Evolutionary conservation across 2,329 filamentous ascomycete genomes (phyloP).

Genomic region (Fusarium dimerum): DNA sequence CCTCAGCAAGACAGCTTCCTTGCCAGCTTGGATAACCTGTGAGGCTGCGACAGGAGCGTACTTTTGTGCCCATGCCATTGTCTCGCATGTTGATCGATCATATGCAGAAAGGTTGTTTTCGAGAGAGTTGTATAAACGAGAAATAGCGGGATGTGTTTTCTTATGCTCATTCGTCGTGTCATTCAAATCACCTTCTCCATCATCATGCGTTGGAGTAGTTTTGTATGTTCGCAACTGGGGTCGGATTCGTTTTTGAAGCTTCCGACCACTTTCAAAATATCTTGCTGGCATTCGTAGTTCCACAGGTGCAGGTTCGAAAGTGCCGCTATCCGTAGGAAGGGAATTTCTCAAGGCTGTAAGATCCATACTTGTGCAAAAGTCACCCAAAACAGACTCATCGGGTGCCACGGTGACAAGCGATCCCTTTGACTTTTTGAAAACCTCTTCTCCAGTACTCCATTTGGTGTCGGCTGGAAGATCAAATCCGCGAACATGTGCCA

Average conservation of each 20-base stretch:
- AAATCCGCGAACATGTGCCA: conserved; percentile 61
- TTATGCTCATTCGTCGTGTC: conserved; percentile 7
- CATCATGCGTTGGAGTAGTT: conserved; percentile 11
- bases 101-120: conserved; percentile 70
- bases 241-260: conserved; percentile 51
- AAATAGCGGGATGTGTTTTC: conserved; percentile 58
- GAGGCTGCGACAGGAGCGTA: conserved; percentile 71
- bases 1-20: conserved; percentile 69
- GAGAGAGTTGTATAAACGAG: conserved; percentile 61
- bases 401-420: conserved; percentile 41
- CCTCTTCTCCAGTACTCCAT: neutral
- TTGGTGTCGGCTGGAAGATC: conserved; percentile 1
- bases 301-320: conserved; percentile 46
- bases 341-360: conserved; percentile 28
- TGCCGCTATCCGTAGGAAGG: conserved; percentile 36
- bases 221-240: conserved; percentile 43
- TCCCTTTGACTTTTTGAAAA: conserved; percentile 52
- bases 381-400: conserved; percentile 46
- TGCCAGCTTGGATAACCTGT: conserved; percentile 74
- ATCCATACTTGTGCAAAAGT: conserved; percentile 28
- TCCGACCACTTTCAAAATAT: conserved; percentile 59
- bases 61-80: conserved; percentile 75
- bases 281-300: conserved; percentile 56
- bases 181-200: conserved; percentile 40
- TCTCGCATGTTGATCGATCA: conserved; percentile 76